Conservation (phyloP, 306 rosid genomes). For the Fragaria iinumae region DNA sequence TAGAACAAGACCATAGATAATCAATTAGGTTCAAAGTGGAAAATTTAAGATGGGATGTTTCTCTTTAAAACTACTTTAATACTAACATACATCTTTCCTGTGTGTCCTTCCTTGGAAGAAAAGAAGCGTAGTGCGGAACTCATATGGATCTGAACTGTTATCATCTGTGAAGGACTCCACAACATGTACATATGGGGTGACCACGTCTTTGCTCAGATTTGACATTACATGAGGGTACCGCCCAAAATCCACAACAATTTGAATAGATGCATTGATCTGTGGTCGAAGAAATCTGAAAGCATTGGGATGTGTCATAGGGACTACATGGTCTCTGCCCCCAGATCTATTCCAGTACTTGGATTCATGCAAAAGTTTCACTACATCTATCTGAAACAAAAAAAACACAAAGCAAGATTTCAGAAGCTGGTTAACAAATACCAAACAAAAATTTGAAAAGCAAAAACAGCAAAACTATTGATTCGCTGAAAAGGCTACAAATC, state of each 20-base stretch:
- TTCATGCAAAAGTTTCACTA: constrained; percentile 52
- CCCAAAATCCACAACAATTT: constrained; percentile 95
- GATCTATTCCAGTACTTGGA: constrained; percentile 84
- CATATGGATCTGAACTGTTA: constrained; percentile 67
- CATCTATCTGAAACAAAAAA: constrained; percentile 66
- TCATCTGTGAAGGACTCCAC: constrained; percentile 80
- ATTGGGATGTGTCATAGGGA: constrained; percentile 97
- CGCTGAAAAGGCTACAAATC: neutral
- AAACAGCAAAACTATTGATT: neutral
- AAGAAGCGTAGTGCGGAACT: constrained; percentile 69
- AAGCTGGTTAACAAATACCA: neutral
- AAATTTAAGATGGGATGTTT: constrained; percentile 10
- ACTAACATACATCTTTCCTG: constrained; percentile 78
- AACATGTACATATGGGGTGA: constrained; percentile 86
- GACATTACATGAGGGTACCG: constrained; percentile 75
- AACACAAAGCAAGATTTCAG: neutral
- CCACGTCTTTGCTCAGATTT: constrained; percentile 86
- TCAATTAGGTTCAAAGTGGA: constrained; percentile 19
- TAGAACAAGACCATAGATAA: constrained; percentile 24
- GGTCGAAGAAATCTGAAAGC: constrained; percentile 89
- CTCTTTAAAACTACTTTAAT: constrained; percentile 13
- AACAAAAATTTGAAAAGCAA: neutral
- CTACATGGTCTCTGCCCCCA: constrained; percentile 82
- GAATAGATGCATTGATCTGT: constrained; percentile 74
- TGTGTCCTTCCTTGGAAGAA: constrained; percentile 84